Conservation (phyloP, 1,284 basidiomycete genomes). For the Austroboletus novae-zelandiae region DNA sequence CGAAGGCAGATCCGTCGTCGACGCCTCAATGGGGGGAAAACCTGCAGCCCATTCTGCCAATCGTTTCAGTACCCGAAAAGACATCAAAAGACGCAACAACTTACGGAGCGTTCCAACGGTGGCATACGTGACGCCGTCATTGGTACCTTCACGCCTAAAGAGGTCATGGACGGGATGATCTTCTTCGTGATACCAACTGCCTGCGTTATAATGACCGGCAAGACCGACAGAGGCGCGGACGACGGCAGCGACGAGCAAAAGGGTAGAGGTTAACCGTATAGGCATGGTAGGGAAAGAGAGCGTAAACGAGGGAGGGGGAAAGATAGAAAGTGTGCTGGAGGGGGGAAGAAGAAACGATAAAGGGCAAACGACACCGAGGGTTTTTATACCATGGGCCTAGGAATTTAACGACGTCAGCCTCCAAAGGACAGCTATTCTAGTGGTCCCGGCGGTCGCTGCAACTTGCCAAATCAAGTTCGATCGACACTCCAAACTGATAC, state of each 20-base stretch:
- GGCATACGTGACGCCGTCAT: slow-evolving; percentile 48
- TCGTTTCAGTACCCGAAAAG: not conserved
- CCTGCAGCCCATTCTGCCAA: slow-evolving; percentile 55
- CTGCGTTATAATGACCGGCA: slow-evolving; percentile 28
- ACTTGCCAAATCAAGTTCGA: slow-evolving; percentile 21
- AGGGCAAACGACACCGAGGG: not conserved
- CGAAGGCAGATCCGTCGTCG: slow-evolving; percentile 48
- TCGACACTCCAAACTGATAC: slow-evolving; percentile 18
- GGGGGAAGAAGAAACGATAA: slow-evolving; percentile 6
- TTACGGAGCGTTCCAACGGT: slow-evolving; percentile 58
- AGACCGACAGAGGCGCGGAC: slow-evolving; percentile 29
- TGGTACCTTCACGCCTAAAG: slow-evolving; percentile 48
- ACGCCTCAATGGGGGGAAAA: slow-evolving; percentile 48
- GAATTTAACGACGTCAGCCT: slow-evolving; percentile 24
- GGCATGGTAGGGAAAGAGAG: slow-evolving; percentile 21
- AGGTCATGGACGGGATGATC: slow-evolving; percentile 57
- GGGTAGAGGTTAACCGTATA: slow-evolving; percentile 32
- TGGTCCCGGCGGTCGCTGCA: not conserved
- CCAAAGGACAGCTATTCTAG: slow-evolving; percentile 14
- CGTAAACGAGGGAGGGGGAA: slow-evolving; percentile 21
- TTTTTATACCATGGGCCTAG: slow-evolving; percentile 28
- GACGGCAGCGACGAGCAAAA: slow-evolving; percentile 38
- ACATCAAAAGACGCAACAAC: slow-evolving; percentile 15
- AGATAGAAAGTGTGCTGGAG: slow-evolving; percentile 21
- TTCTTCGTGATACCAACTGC: slow-evolving; percentile 54